Base-by-base conservation (phyloP, 129 eudicot genomes). In the Pulicaria dysenterica region DNA sequence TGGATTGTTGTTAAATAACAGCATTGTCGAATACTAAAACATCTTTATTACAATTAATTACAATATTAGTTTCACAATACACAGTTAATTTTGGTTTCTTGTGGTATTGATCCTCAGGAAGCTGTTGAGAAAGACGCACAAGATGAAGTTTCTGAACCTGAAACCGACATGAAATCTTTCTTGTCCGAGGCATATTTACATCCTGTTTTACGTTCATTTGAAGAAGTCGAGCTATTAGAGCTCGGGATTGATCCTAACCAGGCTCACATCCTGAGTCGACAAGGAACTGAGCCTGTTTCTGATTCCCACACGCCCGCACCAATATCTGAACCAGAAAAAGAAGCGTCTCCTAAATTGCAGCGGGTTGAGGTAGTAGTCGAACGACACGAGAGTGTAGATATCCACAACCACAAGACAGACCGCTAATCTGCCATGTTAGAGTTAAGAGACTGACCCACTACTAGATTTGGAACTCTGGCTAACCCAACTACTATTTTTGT, bases 151-250 rank as follows among this genome's bases (percentile, higher is more conserved):
- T 77, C 77, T 44, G 90, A 80, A 67, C 54, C 87, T 2, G 88
- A 76, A 50, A 53, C 11, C 50, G 83, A 84, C 67, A 59, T 93
- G 54, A 93, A 84, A 79, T 16, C 95, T 3, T 89, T 72, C 82
- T 78, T 89, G 69, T 69, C 84, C 1, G 95, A 93, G 48, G 95
- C 98, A 10, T 93, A 93, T 64, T 74, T 93, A 76, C 98, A 93
- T 69, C 98, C 92, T 3, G 87, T 89, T 58, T 87, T 93, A 83
- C 86, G 7, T 64, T 85, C 96, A 7, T 81, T 87, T 76, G 92
- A 93, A 74, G 87, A 89, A 82, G 77, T 87, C 19, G 95, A 90
- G 55, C 74, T 85, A 37, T 80, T 67, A n/a, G 96, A 93, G 60
- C 82, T 87, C 4, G 79, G 77, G 48, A 72, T 84, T 16, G 96